phyloP scores from a whole-genome alignment of 805 yeast species.

The Cyberlindnera subsufficiens region DNA sequence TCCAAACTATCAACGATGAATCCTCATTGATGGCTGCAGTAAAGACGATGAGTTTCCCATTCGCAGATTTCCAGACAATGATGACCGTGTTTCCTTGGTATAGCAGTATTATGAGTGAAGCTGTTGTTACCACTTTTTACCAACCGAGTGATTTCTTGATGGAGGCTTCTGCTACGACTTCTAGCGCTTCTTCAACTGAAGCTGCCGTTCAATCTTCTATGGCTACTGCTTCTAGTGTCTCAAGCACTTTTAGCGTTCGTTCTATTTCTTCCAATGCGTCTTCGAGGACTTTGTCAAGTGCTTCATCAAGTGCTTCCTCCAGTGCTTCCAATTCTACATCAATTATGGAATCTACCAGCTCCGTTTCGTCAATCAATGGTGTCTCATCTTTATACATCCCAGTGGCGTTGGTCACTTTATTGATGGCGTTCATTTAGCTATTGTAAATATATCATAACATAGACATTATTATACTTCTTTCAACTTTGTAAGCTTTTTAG shows the following conservation, averaged over 20 bases:
- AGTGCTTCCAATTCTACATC: constrained; percentile 4
- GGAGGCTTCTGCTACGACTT: constrained; percentile 1
- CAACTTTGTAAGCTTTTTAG: constrained; percentile 11
- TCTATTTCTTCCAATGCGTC: constrained; percentile 1
- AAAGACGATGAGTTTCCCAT: constrained; percentile 27
- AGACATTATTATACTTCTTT: not conserved
- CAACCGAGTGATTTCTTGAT: constrained; percentile 19
- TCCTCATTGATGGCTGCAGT: constrained; percentile 23
- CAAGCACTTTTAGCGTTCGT: constrained; percentile 9
- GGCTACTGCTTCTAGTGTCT: not conserved
- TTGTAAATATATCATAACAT: not conserved
- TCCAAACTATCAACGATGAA: constrained; percentile 23
- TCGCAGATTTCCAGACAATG: constrained; percentile 29
- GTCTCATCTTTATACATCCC: not conserved
- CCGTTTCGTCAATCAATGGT: not conserved
- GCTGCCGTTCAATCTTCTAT: not conserved
- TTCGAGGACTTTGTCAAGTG: not conserved
- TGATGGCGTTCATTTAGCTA: not conserved
- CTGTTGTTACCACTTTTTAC: constrained; percentile 17
- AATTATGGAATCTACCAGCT: not conserved
- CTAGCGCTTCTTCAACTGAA: not conserved
- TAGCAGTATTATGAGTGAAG: constrained; percentile 8
- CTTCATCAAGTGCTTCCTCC: constrained; percentile 11
- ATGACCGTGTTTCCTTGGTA: constrained; percentile 25
- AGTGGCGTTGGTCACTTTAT: not conserved